Percentiles rank a stretch among this genome's conserved stretches.
Conservation (phyloP, 1,139 yeast genomes). For the Pichia kudriavzevii region DNA sequence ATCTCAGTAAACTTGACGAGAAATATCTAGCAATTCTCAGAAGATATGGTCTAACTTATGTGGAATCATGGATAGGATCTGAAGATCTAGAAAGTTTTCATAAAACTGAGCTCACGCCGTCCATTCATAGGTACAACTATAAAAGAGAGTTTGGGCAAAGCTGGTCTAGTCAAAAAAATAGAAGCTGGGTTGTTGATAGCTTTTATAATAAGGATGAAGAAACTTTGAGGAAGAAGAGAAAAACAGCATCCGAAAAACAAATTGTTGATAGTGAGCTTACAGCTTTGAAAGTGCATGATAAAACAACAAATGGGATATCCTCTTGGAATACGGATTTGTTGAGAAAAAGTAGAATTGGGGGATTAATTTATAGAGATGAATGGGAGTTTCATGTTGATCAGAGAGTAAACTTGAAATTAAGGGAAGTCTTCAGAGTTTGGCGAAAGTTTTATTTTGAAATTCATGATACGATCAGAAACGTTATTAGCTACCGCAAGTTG, state of each 20-base stretch:
- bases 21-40: conserved; percentile 10
- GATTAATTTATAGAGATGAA: conserved; percentile 6
- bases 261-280: neutral
- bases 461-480: conserved; percentile 1
- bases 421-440: conserved; percentile 12
- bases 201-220: conserved; percentile 1
- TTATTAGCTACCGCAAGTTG: too few relatives aligned
- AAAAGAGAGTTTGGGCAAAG: neutral
- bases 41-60: conserved; percentile 13
- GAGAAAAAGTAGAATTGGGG: conserved; percentile 5
- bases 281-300: neutral
- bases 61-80: conserved; percentile 9
- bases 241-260: neutral
- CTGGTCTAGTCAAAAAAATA: conserved; percentile 9
- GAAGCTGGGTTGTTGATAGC: conserved; percentile 5
- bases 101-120: conserved; percentile 6
- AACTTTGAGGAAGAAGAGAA: neutral
- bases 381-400: conserved; percentile 12
- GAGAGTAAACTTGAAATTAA: conserved; percentile 3
- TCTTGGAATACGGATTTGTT: conserved; percentile 4
- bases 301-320: conserved; percentile 1
- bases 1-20: conserved; percentile 9
- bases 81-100: conserved; percentile 2
- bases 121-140: conserved; percentile 3
- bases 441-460: conserved; percentile 9